These are phyloP conservation scores for Colletotrichum brevisporum DNA, from an alignment of 2,329 filamentous ascomycete species.

Conservation along the genomic window DNA sequence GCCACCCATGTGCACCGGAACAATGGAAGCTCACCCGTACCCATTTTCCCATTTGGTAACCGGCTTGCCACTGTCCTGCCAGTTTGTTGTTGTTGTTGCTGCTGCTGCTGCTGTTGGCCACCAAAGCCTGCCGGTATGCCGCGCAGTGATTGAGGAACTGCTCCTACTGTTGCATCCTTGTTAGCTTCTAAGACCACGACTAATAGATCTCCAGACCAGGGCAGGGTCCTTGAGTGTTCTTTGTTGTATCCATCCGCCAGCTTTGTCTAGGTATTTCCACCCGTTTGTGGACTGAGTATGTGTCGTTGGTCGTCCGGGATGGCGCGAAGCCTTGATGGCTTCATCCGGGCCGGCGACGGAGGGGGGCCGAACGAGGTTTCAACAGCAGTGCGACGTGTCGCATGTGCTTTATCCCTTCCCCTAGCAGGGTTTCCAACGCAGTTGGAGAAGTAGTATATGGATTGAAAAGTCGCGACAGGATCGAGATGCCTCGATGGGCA, in stretches of 20 bases:
- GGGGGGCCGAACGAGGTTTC: constrained; percentile 20
- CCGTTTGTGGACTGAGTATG: constrained; percentile 4
- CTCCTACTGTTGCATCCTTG: constrained; percentile 57
- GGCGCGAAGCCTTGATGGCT: constrained; percentile 6
- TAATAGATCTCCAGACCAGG: constrained; percentile 4
- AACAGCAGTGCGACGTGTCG: constrained; percentile 16
- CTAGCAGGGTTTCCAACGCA: neutral
- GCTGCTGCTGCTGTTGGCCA: constrained; percentile 71
- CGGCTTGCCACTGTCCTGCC: constrained; percentile 69
- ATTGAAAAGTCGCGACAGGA: constrained; percentile 21
- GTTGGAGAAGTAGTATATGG: neutral
- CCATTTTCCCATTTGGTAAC: constrained; percentile 76
- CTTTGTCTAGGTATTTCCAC: neutral
- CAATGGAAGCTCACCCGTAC: constrained; percentile 54
- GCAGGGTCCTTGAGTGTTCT: neutral
- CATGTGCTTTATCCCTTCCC: constrained; percentile 2
- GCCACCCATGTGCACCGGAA: constrained; percentile 8
- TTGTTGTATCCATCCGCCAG: neutral
- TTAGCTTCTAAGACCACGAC: constrained; percentile 47
- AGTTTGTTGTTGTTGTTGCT: constrained; percentile 54
- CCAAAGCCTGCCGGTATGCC: constrained; percentile 74
- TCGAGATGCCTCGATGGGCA: constrained; percentile 30
- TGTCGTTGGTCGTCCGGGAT: neutral
- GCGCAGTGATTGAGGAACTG: constrained; percentile 73
- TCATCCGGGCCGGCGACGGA: constrained; percentile 10